Evolutionary conservation across 2,329 filamentous ascomycete genomes (phyloP).

Genomic region (Ophiostoma triangulosporum): DNA sequence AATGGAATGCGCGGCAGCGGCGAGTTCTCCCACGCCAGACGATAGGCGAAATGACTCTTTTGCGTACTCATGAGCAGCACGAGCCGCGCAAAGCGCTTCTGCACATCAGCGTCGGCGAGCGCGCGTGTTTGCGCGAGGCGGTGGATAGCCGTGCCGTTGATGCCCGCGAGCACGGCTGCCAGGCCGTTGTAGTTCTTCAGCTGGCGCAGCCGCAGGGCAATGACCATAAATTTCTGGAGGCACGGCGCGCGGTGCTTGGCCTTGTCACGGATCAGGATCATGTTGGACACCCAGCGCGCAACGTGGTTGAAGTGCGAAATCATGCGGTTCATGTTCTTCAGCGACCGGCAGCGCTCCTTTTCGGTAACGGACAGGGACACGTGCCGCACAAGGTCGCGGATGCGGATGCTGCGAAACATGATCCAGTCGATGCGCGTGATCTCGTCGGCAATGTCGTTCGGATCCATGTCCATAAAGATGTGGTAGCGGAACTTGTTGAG

Average conservation of each 20-base stretch:
- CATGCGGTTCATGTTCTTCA: constrained; percentile 87
- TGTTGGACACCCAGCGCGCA: constrained; percentile 68
- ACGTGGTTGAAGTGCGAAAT: constrained; percentile 84
- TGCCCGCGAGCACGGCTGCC: constrained; percentile 83
- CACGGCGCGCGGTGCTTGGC: constrained; percentile 86
- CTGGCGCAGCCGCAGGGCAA: constrained; percentile 73
- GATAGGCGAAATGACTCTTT: constrained; percentile 87
- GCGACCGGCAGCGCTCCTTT: constrained; percentile 60
- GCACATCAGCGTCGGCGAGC: constrained; percentile 55
- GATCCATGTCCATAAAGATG: constrained; percentile 72
- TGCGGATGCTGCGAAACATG: constrained; percentile 90
- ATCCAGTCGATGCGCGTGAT: constrained; percentile 95
- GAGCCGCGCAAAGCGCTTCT: constrained; percentile 77
- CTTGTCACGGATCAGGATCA: constrained; percentile 83
- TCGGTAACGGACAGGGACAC: constrained; percentile 62
- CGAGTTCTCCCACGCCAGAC: constrained; percentile 95
- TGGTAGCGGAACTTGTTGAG: constrained; percentile 82
- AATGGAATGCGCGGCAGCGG: constrained; percentile 84
- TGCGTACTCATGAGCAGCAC: constrained; percentile 87
- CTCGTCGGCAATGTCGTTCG: constrained; percentile 79
- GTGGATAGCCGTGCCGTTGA: constrained; percentile 78
- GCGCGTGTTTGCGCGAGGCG: constrained; percentile 68
- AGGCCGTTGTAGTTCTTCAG: constrained; percentile 96
- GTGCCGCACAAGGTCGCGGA: constrained; percentile 84
- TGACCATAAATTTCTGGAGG: constrained; percentile 89